These are phyloP conservation scores for Purpureocillium takamizusanense DNA, from an alignment of 2,329 filamentous ascomycete genomes.

Conservation along the genomic window DNA sequence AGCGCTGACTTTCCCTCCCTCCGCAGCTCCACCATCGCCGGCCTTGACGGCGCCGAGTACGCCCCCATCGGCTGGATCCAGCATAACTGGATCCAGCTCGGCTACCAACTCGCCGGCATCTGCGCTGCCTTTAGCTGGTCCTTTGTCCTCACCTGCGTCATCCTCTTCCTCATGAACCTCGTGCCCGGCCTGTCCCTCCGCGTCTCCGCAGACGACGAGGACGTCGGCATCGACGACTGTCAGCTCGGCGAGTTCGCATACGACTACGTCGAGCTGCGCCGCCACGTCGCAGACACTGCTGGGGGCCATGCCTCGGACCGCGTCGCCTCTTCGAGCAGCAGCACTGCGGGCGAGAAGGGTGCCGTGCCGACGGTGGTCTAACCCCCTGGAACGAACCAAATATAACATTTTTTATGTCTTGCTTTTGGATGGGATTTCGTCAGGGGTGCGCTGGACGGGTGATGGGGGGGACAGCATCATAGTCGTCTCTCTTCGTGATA, in stretches of 20 bases:
- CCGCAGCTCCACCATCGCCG: constrained; percentile 57
- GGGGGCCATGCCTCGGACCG: constrained; percentile 8
- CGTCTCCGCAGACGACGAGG: constrained; percentile 57
- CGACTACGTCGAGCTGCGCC: constrained; percentile 66
- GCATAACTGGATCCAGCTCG: constrained; percentile 61
- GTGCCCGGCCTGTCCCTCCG: constrained; percentile 63
- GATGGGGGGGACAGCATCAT: too few species aligned
- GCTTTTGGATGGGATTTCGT: too few species aligned
- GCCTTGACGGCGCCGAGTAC: constrained; percentile 57
- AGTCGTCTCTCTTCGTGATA: too few species aligned
- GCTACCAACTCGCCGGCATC: constrained; percentile 62
- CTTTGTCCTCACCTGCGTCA: constrained; percentile 58
- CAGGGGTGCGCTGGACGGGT: too few species aligned
- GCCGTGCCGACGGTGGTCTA: constrained; percentile 1
- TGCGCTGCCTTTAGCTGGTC: constrained; percentile 56
- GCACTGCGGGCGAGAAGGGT: constrained; percentile 22
- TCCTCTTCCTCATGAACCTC: constrained; percentile 62
- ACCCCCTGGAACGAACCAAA: neutral
- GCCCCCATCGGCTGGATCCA: constrained; percentile 61
- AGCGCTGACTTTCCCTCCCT: constrained; percentile 5
- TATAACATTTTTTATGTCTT: too few species aligned
- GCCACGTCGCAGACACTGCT: constrained; percentile 45
- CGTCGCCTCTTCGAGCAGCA: constrained; percentile 12
- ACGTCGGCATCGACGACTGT: constrained; percentile 62
- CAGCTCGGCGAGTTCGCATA: constrained; percentile 79